phyloP scores from a whole-genome alignment of 805 yeast species.

The Starmera amethionina region DNA sequence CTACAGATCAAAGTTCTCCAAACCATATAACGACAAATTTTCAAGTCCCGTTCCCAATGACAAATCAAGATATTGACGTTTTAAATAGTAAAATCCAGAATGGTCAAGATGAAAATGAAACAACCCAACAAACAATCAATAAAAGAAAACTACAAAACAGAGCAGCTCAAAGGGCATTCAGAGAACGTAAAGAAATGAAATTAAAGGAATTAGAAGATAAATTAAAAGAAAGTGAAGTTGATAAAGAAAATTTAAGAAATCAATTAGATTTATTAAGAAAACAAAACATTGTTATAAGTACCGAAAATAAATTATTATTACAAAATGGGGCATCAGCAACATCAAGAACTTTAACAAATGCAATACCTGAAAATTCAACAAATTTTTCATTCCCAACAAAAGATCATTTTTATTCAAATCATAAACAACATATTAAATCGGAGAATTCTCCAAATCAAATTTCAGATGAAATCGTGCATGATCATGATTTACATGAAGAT shows the following conservation, averaged over 20 bases:
- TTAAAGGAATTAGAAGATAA: slow-evolving; percentile 57
- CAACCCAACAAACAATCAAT: slow-evolving; percentile 33
- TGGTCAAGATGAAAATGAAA: slow-evolving; percentile 1
- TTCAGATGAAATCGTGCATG: slow-evolving; percentile 7
- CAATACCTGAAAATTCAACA: slow-evolving; percentile 2
- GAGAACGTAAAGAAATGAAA: slow-evolving; percentile 70
- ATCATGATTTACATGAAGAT: slow-evolving; percentile 12
- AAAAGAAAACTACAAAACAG: slow-evolving; percentile 72
- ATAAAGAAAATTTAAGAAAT: slow-evolving; percentile 33
- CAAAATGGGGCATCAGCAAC: slow-evolving; percentile 16
- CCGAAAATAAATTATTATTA: slow-evolving; percentile 52
- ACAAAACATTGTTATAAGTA: slow-evolving; percentile 44
- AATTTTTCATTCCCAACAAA: slow-evolving; percentile 21
- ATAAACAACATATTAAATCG: slow-evolving; percentile 3
- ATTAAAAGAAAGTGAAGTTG: slow-evolving; percentile 46
- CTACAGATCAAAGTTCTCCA: slow-evolving; percentile 4
- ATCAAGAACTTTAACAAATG: slow-evolving; percentile 7
- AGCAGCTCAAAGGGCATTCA: slow-evolving; percentile 81
- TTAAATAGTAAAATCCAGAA: slow-evolving; percentile 1
- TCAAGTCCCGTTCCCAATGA: slow-evolving; percentile 5
- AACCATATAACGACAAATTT: slow-evolving; percentile 12
- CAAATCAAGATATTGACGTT: slow-evolving; percentile 4
- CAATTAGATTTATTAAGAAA: slow-evolving; percentile 43
- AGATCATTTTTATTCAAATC: slow-evolving; percentile 17
- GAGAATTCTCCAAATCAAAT: slow-evolving; percentile 6